A percentile compares a stretch with the other conserved stretches of the same genome.
These are phyloP conservation scores for Amyloporia xantha DNA, from an alignment of 768 basidiomycete genomes.

Conservation along the genomic window DNA sequence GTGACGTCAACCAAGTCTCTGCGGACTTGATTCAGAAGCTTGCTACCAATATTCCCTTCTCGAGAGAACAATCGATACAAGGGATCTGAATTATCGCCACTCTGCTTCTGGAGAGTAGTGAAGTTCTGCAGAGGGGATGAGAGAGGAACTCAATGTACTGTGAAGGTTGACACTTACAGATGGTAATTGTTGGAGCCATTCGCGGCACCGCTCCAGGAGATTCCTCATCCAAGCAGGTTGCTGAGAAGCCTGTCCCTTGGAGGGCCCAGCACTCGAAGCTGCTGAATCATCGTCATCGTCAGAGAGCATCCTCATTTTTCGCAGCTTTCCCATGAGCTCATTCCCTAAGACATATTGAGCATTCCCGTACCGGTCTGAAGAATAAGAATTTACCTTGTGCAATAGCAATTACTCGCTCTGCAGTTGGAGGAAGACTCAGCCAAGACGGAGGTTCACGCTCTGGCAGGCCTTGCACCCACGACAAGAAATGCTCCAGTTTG, in stretches of 20 bases:
- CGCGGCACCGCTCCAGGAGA: conserved; percentile 72
- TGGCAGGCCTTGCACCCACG: conserved; percentile 85
- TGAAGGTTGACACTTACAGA: conserved; percentile 49
- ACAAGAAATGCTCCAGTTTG: conserved; percentile 83
- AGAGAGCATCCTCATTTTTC: conserved; percentile 86
- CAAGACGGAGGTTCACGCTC: conserved; percentile 93
- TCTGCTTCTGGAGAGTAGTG: conserved; percentile 55
- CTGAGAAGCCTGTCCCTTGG: conserved; percentile 59
- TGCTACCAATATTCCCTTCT: conserved; percentile 76
- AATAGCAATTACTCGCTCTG: conserved; percentile 86
- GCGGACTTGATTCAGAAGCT: conserved; percentile 71
- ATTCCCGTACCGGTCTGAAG: neutral
- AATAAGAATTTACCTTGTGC: conserved; percentile 62
- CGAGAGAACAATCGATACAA: conserved; percentile 84
- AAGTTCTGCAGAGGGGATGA: conserved; percentile 60
- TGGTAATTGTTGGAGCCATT: conserved; percentile 78
- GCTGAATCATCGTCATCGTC: conserved; percentile 77
- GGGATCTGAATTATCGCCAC: conserved; percentile 72
- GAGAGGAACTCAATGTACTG: neutral
- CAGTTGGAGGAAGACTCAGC: conserved; percentile 88
- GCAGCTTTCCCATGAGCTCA: conserved; percentile 75
- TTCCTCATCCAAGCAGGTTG: conserved; percentile 95
- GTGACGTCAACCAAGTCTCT: conserved; percentile 78
- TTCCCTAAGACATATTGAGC: conserved; percentile 46
- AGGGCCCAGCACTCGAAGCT: conserved; percentile 40